Percentiles rank a stretch among this genome's conserved stretches.
Evolutionary conservation across 805 yeast genomes (phyloP).

Genomic region (Myxozyma nipponensis): DNA sequence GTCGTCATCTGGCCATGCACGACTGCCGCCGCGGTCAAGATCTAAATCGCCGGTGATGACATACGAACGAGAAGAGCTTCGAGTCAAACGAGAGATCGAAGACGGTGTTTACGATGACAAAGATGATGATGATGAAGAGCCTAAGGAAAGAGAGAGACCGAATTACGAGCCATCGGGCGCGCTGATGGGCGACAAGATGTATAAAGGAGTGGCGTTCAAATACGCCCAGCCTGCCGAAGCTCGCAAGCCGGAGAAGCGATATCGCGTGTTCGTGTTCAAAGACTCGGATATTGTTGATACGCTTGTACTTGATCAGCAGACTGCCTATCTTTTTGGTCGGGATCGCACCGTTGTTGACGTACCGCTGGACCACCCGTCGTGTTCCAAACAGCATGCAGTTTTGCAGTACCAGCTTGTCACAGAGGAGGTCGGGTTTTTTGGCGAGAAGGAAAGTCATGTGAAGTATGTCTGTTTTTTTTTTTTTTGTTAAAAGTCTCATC

Average conservation of each 20-base stretch:
- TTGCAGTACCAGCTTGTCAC: conserved; percentile 41
- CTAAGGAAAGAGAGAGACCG: conserved; percentile 20
- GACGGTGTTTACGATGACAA: too few relatives aligned
- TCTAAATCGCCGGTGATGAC: background rate
- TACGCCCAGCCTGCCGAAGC: conserved; percentile 29
- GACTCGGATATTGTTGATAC: conserved; percentile 22
- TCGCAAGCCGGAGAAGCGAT: conserved; percentile 22
- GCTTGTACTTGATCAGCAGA: conserved; percentile 19
- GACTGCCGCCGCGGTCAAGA: too few relatives aligned
- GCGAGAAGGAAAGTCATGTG: conserved; percentile 6
- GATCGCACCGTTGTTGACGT: conserved; percentile 27
- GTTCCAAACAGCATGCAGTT: conserved; percentile 65
- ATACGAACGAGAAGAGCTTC: background rate
- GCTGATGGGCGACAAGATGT: conserved; percentile 22
- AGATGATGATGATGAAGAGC: background rate
- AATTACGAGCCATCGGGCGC: conserved; percentile 25
- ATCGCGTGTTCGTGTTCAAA: conserved; percentile 28
- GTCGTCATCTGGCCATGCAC: too few relatives aligned
- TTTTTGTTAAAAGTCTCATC: background rate
- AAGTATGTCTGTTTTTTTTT: background rate
- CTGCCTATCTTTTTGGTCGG: conserved; percentile 28
- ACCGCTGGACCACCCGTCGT: conserved; percentile 47
- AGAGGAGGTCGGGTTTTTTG: conserved; percentile 11
- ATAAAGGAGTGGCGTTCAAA: conserved; percentile 22
- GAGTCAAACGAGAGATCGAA: background rate